phyloP scores from a whole-genome alignment of 164 flowering plant genomes.

The Vitis cinerea region DNA sequence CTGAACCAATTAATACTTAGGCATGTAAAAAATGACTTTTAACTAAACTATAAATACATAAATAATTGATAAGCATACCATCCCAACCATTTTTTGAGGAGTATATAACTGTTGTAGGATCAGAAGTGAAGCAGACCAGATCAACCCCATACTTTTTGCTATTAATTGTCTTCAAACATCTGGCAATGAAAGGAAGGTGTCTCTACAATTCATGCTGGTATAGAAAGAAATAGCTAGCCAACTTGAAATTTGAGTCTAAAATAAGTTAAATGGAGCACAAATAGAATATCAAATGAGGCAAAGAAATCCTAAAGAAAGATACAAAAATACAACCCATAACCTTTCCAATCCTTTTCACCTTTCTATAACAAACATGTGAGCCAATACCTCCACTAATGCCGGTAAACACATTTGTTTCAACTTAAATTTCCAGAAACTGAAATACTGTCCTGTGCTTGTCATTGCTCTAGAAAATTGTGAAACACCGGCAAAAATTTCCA shows the following conservation, averaged over 20 bases:
- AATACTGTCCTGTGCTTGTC: no score
- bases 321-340: no score
- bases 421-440: no score
- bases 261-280: no score
- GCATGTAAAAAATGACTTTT: slow-evolving; percentile 7
- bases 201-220: background rate
- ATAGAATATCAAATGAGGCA: no score
- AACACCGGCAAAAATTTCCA: no score
- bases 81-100: slow-evolving; percentile 99
- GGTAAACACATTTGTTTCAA: no score
- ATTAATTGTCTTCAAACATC: slow-evolving; percentile 96
- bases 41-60: slow-evolving; percentile 1
- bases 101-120: slow-evolving; percentile 95
- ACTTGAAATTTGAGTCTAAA: background rate
- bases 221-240: background rate
- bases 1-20: slow-evolving; percentile 35
- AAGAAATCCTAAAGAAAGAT: no score
- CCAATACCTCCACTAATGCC: no score
- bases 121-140: slow-evolving; percentile 91
- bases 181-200: slow-evolving; percentile 17
- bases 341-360: no score
- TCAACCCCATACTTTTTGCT: slow-evolving; percentile 99
- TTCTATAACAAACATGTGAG: no score
- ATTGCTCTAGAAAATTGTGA: no score
- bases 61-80: slow-evolving; percentile 48